Conservation (phyloP, 345 rosid genomes). For the Eucalyptus polyanthemos region DNA sequence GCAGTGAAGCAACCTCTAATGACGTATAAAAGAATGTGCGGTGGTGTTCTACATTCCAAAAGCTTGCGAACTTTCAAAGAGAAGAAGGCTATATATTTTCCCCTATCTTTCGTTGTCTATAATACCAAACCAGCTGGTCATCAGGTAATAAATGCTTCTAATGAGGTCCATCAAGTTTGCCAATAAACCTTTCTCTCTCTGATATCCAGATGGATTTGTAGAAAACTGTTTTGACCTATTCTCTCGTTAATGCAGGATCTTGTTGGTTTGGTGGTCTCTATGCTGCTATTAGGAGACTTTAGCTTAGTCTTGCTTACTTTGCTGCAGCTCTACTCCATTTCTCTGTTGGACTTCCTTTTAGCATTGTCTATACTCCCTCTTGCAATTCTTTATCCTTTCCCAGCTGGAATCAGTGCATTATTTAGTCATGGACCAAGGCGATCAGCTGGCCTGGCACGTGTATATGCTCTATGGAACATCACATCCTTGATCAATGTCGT, state of each 20-base stretch:
- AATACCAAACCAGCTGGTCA: slow-evolving; percentile 85
- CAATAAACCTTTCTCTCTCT: background rate
- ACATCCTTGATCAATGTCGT: slow-evolving; percentile 74
- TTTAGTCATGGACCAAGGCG: slow-evolving; percentile 88
- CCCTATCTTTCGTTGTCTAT: slow-evolving; percentile 44
- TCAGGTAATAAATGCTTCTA: slow-evolving; percentile 39
- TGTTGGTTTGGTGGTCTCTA: slow-evolving; percentile 74
- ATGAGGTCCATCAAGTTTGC: background rate
- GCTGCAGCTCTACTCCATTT: slow-evolving; percentile 88
- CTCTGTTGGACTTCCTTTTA: slow-evolving; percentile 48
- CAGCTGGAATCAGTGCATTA: slow-evolving; percentile 87
- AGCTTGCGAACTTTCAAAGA: slow-evolving; percentile 54
- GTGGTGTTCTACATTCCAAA: slow-evolving; percentile 60
- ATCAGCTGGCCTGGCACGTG: slow-evolving; percentile 74
- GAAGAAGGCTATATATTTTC: slow-evolving; percentile 35
- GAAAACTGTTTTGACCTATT: background rate
- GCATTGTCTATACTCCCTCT: slow-evolving; percentile 70
- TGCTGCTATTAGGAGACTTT: slow-evolving; percentile 65
- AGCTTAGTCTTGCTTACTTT: slow-evolving; percentile 81
- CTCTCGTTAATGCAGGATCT: slow-evolving; percentile 47
- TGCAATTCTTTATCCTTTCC: slow-evolving; percentile 70
- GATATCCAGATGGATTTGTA: background rate
- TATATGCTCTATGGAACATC: slow-evolving; percentile 84
- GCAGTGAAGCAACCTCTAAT: slow-evolving; percentile 14
- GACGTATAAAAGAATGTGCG: slow-evolving; percentile 23